Evolutionary conservation across 2,329 filamentous ascomycete species (phyloP).

Genomic region (Aspergillus caelatus): DNA sequence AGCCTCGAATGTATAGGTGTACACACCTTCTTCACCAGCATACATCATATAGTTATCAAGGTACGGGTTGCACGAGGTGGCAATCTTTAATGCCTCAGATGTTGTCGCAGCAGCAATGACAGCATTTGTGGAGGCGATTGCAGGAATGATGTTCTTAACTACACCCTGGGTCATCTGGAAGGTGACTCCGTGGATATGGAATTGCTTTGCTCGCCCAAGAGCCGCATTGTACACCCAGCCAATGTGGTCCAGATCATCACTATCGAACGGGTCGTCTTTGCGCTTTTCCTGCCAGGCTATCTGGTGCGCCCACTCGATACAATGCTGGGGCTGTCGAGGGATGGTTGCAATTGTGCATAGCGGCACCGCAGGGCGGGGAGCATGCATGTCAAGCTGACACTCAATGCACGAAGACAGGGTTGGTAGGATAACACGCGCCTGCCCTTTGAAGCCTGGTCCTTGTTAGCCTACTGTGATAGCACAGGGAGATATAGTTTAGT

Average conservation of each 20-base stretch:
- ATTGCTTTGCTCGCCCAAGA: constrained; percentile 77
- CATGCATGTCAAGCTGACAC: constrained; percentile 98
- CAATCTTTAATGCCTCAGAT: constrained; percentile 95
- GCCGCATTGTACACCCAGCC: constrained; percentile 94
- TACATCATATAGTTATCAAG: constrained; percentile 99
- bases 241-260: constrained; percentile 94
- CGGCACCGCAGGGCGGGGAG: constrained; percentile 92
- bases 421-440: constrained; percentile 87
- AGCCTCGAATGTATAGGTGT: constrained; percentile 96
- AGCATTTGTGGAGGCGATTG: constrained; percentile 96
- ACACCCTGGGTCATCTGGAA: constrained; percentile 96
- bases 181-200: constrained; percentile 88
- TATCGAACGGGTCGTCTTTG: constrained; percentile 84
- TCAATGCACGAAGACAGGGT: constrained; percentile 95
- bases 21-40: constrained; percentile 90
- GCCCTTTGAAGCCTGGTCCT: constrained; percentile 82
- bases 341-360: constrained; percentile 96
- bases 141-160: constrained; percentile 98
- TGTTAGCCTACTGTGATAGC: neutral
- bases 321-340: constrained; percentile 94
- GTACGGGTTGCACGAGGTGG: constrained; percentile 77
- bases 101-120: constrained; percentile 95
- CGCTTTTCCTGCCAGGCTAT: constrained; percentile 93
- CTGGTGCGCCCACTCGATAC: constrained; percentile 97
- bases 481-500: constrained; percentile 7